Percentiles rank a stretch among this genome's conserved stretches.
These are phyloP conservation scores for Biancaea sappan DNA, from an alignment of 306 rosid genomes.

Conservation along the genomic window DNA sequence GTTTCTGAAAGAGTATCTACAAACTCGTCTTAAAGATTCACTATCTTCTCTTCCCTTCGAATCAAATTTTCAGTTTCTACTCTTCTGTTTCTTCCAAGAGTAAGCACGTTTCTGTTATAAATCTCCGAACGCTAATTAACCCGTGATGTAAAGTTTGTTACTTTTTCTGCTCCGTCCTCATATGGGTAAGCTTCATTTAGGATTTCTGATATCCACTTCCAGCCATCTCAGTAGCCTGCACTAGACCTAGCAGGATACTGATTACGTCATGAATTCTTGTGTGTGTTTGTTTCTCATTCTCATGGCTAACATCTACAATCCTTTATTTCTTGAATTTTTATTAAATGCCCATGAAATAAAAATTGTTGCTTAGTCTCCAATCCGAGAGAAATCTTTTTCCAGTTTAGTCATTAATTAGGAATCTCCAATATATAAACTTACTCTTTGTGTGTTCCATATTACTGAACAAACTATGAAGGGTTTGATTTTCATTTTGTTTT, in stretches of 20 bases:
- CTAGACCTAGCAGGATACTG: slow-evolving; percentile 1
- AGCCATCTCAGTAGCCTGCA: slow-evolving; percentile 1
- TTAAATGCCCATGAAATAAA: not conserved
- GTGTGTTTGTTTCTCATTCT: not conserved
- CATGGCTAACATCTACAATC: not conserved
- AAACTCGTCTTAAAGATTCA: slow-evolving; percentile 15
- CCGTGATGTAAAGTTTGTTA: slow-evolving; percentile 32
- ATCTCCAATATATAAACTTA: too few relatives aligned
- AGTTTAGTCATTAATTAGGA: too few relatives aligned
- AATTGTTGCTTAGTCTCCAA: not conserved
- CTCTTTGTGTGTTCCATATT: too few relatives aligned
- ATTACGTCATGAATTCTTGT: slow-evolving; percentile 1
- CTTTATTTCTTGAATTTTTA: not conserved
- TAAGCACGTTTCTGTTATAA: not conserved
- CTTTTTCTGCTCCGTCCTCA: slow-evolving; percentile 25
- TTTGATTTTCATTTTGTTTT: slow-evolving; percentile 16
- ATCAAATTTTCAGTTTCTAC: slow-evolving; percentile 13
- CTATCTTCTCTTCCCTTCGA: slow-evolving; percentile 1
- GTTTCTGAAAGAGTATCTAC: not conserved
- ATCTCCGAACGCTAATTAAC: slow-evolving; percentile 15
- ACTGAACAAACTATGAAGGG: not conserved
- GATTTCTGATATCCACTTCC: not conserved
- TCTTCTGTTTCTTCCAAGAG: slow-evolving; percentile 4
- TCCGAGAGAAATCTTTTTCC: not conserved
- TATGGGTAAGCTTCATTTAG: slow-evolving; percentile 37